These are phyloP conservation scores for Dalbergia cultrata DNA, from an alignment of 306 rosid genomes.

Conservation along the genomic window DNA sequence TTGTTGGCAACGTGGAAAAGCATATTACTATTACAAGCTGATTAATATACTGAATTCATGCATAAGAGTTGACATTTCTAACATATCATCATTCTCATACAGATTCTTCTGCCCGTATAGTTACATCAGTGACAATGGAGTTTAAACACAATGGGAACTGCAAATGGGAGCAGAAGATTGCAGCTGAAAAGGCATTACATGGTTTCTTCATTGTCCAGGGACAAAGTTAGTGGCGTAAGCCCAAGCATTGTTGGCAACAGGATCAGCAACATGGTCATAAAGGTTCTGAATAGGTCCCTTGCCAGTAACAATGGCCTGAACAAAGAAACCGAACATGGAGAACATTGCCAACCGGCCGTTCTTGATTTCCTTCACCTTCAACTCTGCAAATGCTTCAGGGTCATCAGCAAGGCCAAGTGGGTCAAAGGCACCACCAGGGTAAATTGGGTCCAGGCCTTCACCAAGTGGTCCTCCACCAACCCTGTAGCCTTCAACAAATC, in stretches of 20 bases:
- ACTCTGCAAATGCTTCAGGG: conserved; percentile 96
- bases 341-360: conserved; percentile 89
- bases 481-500: conserved; percentile 91
- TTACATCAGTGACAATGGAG: conserved; percentile 53
- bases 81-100: conserved; percentile 46
- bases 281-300: conserved; percentile 94
- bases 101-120: conserved; percentile 52
- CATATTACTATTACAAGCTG: conserved; percentile 9
- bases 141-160: conserved; percentile 50
- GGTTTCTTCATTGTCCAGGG: conserved; percentile 80
- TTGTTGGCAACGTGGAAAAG: not conserved
- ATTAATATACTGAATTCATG: conserved; percentile 27
- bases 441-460: conserved; percentile 93
- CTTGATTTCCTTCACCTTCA: conserved; percentile 93
- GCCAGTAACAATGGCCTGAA: conserved; percentile 95
- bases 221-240: conserved; percentile 94
- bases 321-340: conserved; percentile 95
- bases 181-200: conserved; percentile 38
- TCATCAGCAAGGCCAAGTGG: conserved; percentile 97
- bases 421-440: conserved; percentile 97
- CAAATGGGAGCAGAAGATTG: conserved; percentile 48
- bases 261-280: conserved; percentile 85
- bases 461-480: conserved; percentile 99
- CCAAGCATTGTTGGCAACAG: conserved; percentile 94
- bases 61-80: conserved; percentile 46